Percentiles rank a stretch among this genome's conserved stretches.
Evolutionary conservation across 116 monocot genomes (phyloP).

Genomic region (Zostera marina): DNA sequence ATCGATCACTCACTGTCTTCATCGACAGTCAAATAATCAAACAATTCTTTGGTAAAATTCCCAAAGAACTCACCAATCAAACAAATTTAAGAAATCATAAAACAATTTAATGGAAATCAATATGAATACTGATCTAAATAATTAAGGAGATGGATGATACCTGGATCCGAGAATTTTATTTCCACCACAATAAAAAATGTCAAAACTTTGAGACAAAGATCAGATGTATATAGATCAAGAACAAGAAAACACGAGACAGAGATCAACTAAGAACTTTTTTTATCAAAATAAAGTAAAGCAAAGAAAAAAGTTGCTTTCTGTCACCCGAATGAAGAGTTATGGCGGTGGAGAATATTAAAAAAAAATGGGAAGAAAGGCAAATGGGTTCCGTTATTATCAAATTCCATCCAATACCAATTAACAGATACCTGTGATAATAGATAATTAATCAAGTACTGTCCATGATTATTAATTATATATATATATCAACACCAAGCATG

Average conservation of each 20-base stretch:
- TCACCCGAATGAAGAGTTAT: neutral
- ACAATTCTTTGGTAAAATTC: no score
- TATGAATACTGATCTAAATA: no score
- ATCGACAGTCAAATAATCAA: no score
- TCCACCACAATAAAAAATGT: neutral
- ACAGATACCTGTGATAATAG: neutral
- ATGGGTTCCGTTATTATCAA: slow-evolving; percentile 9
- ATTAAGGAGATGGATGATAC: neutral
- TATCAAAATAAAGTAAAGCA: neutral
- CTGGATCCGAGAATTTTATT: slow-evolving; percentile 5
- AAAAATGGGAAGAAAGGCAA: neutral
- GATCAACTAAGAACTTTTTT: neutral
- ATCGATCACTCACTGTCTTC: no score
- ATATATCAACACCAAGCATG: no score
- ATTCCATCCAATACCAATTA: neutral
- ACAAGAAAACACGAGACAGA: no score
- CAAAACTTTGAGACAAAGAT: neutral
- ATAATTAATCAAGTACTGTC: neutral
- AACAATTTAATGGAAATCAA: neutral
- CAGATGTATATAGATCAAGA: neutral
- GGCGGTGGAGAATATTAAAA: neutral
- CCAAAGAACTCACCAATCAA: no score
- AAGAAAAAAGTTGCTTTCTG: neutral
- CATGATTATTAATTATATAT: no score
- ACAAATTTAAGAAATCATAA: no score